A percentile compares a stretch with the other conserved stretches of the same genome.
These are phyloP conservation scores for Gyromitra esculenta DNA, from an alignment of 2,329 filamentous ascomycete species.

Conservation along the genomic window DNA sequence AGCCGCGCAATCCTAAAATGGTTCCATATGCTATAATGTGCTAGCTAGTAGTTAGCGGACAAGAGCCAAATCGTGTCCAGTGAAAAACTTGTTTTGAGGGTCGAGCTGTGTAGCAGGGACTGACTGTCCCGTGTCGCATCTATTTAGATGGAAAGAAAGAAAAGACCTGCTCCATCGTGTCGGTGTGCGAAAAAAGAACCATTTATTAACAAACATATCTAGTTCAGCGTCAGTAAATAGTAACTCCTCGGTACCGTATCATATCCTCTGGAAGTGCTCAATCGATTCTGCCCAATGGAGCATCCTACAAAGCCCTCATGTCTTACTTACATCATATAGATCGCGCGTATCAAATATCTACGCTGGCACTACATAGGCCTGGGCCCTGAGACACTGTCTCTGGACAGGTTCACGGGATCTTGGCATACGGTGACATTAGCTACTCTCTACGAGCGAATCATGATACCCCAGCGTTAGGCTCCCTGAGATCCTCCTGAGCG, in stretches of 20 bases:
- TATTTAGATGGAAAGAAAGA: not conserved
- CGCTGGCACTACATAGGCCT: conserved; percentile 17
- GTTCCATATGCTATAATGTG: not conserved
- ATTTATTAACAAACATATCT: conserved; percentile 20
- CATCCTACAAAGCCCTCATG: conserved; percentile 11
- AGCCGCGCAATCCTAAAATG: conserved; percentile 15
- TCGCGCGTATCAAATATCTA: conserved; percentile 2
- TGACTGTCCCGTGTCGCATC: not conserved
- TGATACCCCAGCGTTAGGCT: conserved; percentile 4
- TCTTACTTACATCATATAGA: conserved; percentile 6
- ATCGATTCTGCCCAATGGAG: not conserved
- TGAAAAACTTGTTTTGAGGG: not conserved
- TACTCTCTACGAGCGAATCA: conserved; percentile 12
- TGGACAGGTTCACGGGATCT: conserved; percentile 21
- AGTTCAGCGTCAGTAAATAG: not conserved
- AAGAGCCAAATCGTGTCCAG: conserved; percentile 12
- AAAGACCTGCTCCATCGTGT: not conserved
- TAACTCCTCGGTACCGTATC: not conserved
- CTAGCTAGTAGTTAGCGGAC: conserved; percentile 13
- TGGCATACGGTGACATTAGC: conserved; percentile 27
- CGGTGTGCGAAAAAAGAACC: not conserved
- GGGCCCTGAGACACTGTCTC: conserved; percentile 33
- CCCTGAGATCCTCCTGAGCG: conserved; percentile 3
- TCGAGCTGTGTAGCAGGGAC: not conserved
- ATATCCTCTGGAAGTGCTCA: not conserved